Evolutionary conservation across 2,329 filamentous ascomycete genomes (phyloP).

Genomic region (Exophiala sp.): DNA sequence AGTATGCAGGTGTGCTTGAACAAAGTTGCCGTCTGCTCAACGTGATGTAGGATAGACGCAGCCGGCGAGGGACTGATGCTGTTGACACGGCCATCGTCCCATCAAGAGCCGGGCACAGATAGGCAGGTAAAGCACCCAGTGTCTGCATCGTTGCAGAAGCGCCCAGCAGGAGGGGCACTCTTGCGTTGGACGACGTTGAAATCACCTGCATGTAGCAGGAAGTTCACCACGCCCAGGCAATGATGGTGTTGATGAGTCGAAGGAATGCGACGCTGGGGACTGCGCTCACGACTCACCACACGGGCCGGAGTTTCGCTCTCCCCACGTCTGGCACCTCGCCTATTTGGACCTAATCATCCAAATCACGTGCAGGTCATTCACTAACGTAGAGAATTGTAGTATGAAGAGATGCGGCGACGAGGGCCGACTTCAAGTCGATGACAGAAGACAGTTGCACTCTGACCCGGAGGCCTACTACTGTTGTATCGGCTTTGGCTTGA

Average conservation of each 20-base stretch:
- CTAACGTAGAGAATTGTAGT: too few species aligned
- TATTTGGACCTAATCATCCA: not conserved
- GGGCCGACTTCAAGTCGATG: too few species aligned
- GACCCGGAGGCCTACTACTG: too few species aligned
- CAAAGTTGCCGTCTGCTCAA: conserved; percentile 18
- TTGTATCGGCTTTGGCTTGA: too few species aligned
- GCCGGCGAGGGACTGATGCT: conserved; percentile 7
- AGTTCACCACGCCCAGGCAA: too few species aligned
- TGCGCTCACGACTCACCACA: too few species aligned
- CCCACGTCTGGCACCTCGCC: not conserved
- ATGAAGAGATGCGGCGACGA: too few species aligned
- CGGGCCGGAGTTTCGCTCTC: not conserved
- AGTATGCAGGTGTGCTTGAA: conserved; percentile 25
- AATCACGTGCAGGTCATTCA: too few species aligned
- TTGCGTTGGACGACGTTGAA: too few species aligned
- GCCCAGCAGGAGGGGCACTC: too few species aligned
- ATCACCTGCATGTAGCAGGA: too few species aligned
- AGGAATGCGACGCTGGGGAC: not conserved
- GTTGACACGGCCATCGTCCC: conserved; percentile 11
- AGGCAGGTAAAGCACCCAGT: conserved; percentile 5
- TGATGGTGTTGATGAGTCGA: not conserved
- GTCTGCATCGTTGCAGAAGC: conserved; percentile 9
- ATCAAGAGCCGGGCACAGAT: conserved; percentile 22
- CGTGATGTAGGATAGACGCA: conserved; percentile 21
- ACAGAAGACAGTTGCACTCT: too few species aligned